Percentiles rank a stretch among this genome's conserved stretches.
Conservation (phyloP, 768 basidiomycete species). For the Gloeophyllum trabeum region DNA sequence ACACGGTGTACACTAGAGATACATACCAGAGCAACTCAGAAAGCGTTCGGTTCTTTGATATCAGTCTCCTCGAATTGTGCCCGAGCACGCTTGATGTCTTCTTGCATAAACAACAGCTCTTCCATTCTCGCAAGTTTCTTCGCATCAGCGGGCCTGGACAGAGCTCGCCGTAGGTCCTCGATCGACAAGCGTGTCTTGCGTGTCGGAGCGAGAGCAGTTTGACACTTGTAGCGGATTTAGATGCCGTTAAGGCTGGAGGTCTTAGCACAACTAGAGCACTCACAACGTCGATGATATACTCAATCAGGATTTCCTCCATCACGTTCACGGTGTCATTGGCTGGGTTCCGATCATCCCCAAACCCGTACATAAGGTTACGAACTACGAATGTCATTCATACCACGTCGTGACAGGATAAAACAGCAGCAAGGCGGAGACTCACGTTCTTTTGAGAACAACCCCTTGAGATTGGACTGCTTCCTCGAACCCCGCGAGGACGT, state of each 20-base stretch:
- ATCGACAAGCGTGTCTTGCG: slow-evolving; percentile 70
- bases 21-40: too few relatives aligned
- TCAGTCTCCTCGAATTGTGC: slow-evolving; percentile 61
- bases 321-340: slow-evolving; percentile 82
- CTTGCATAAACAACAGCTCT: slow-evolving; percentile 87
- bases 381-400: slow-evolving; percentile 29
- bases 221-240: slow-evolving; percentile 37
- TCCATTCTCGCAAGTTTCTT: slow-evolving; percentile 91
- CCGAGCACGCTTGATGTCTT: slow-evolving; percentile 83
- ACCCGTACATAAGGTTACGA: slow-evolving; percentile 83
- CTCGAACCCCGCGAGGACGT: slow-evolving; percentile 35
- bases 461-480: slow-evolving; percentile 61
- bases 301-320: slow-evolving; percentile 89
- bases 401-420: slow-evolving; percentile 5
- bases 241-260: neutral
- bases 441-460: slow-evolving; percentile 77
- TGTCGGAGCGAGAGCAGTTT: slow-evolving; percentile 57
- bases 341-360: slow-evolving; percentile 85
- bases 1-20: too few relatives aligned
- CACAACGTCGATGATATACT: slow-evolving; percentile 86
- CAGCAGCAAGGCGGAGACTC: slow-evolving; percentile 19
- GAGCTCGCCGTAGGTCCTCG: slow-evolving; percentile 72
- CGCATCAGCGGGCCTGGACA: slow-evolving; percentile 79
- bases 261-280: slow-evolving; percentile 18
- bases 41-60: slow-evolving; percentile 31